phyloP scores from a whole-genome alignment of 176 grass and related monocot genomes.

The Triticum dicoccoides region DNA sequence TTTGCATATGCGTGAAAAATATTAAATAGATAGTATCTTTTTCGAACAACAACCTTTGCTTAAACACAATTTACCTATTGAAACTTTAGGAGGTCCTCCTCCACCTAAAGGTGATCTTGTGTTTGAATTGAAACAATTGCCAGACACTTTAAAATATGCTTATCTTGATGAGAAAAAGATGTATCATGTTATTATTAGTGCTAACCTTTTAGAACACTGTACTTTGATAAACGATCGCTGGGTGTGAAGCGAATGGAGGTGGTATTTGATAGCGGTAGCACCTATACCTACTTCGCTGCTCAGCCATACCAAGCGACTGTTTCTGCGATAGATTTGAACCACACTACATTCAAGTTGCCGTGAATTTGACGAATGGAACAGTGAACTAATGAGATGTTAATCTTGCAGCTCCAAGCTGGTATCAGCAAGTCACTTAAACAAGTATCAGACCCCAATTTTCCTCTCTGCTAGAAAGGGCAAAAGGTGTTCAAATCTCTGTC shows the following conservation, averaged over 20 bases:
- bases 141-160: too few species aligned
- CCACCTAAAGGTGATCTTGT: too few species aligned
- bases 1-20: too few species aligned
- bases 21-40: too few species aligned
- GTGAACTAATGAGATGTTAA: slow-evolving; percentile 1
- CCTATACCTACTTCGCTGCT: slow-evolving; percentile 73
- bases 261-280: slow-evolving; percentile 91
- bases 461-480: slow-evolving; percentile 83
- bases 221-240: slow-evolving; percentile 48
- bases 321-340: slow-evolving; percentile 51
- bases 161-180: too few species aligned
- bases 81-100: too few species aligned
- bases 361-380: slow-evolving; percentile 6
- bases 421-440: slow-evolving; percentile 59
- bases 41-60: too few species aligned
- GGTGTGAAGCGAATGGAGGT: slow-evolving; percentile 66
- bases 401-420: slow-evolving; percentile 64
- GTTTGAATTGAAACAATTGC: too few species aligned
- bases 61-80: too few species aligned
- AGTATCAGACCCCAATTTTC: slow-evolving; percentile 49
- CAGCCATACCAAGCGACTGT: slow-evolving; percentile 77
- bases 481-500: slow-evolving; percentile 77
- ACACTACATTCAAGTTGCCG: background rate
- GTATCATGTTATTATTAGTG: too few species aligned
- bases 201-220: slow-evolving; percentile 16